These are phyloP conservation scores for Nothophaeocryptopus gaeumannii DNA, from an alignment of 2,329 filamentous ascomycete genomes.

Conservation along the genomic window DNA sequence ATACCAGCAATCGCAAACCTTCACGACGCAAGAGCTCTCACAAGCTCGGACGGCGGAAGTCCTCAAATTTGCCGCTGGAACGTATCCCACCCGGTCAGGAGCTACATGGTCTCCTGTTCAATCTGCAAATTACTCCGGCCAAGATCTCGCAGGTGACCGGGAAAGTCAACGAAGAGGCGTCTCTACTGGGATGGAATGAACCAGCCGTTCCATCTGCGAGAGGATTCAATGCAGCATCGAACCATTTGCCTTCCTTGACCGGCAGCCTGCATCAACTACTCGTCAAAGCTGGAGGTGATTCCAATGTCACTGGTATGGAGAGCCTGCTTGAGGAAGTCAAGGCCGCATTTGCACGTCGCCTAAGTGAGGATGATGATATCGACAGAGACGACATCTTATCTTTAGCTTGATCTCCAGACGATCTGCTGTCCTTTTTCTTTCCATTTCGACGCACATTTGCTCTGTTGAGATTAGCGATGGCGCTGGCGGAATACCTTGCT, in stretches of 20 bases:
- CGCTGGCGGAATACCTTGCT: too few relatives aligned
- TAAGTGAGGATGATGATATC: too few relatives aligned
- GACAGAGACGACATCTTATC: too few relatives aligned
- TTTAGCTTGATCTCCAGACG: neutral
- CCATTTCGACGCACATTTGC: too few relatives aligned
- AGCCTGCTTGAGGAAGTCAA: constrained; percentile 14
- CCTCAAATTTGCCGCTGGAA: constrained; percentile 41
- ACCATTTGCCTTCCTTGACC: constrained; percentile 13
- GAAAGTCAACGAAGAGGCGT: constrained; percentile 17
- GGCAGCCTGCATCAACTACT: constrained; percentile 17
- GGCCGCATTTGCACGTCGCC: constrained; percentile 9
- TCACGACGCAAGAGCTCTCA: constrained; percentile 24
- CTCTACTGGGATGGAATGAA: constrained; percentile 28
- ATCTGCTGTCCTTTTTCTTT: too few relatives aligned
- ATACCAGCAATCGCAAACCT: constrained; percentile 5
- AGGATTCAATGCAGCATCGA: constrained; percentile 9
- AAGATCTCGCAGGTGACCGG: constrained; percentile 9
- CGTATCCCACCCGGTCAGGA: constrained; percentile 32
- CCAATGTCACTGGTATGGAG: neutral
- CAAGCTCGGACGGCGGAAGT: constrained; percentile 33
- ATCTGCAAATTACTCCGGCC: neutral
- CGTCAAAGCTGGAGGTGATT: constrained; percentile 10
- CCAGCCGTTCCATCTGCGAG: constrained; percentile 19
- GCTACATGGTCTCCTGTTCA: constrained; percentile 20
- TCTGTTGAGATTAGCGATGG: too few relatives aligned